Evolutionary conservation across 805 yeast genomes (phyloP).

Genomic region (Deakozyma indianensis): DNA sequence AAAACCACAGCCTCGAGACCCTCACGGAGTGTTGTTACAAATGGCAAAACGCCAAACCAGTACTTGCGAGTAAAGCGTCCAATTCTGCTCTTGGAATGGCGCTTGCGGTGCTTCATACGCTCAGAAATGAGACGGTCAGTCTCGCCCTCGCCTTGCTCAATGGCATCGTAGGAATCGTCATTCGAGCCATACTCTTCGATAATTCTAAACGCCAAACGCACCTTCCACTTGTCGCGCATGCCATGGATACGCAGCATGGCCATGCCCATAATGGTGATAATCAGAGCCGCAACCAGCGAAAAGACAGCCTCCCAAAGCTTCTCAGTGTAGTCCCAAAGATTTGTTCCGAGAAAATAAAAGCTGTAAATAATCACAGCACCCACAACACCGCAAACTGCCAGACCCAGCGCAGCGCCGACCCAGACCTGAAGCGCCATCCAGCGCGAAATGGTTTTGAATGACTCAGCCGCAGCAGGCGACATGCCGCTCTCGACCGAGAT

Average conservation of each 20-base stretch:
- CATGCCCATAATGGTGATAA: slow-evolving; percentile 78
- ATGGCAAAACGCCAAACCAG: slow-evolving; percentile 64
- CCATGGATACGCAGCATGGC: slow-evolving; percentile 69
- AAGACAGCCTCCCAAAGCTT: slow-evolving; percentile 81
- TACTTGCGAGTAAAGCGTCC: slow-evolving; percentile 29
- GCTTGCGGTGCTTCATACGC: not conserved
- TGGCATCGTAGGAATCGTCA: slow-evolving; percentile 1
- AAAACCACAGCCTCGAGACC: slow-evolving; percentile 88
- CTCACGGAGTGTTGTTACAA: slow-evolving; percentile 76
- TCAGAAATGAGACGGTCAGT: not conserved
- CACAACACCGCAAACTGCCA: slow-evolving; percentile 50
- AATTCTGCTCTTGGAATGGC: not conserved
- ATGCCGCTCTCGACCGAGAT: slow-evolving; percentile 30
- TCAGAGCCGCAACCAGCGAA: slow-evolving; percentile 59
- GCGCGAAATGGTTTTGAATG: slow-evolving; percentile 20
- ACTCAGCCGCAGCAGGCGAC: not conserved
- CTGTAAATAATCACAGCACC: slow-evolving; percentile 58
- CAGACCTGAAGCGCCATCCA: slow-evolving; percentile 57
- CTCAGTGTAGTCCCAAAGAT: slow-evolving; percentile 78
- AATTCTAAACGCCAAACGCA: slow-evolving; percentile 34
- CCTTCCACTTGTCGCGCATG: slow-evolving; percentile 69
- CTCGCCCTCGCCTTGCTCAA: slow-evolving; percentile 1
- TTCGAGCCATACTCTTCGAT: slow-evolving; percentile 13
- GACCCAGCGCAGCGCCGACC: slow-evolving; percentile 65
- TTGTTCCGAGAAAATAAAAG: slow-evolving; percentile 67